Base-by-base conservation (phyloP, 2,329 filamentous ascomycete species). In the Microdochium paspali region DNA sequence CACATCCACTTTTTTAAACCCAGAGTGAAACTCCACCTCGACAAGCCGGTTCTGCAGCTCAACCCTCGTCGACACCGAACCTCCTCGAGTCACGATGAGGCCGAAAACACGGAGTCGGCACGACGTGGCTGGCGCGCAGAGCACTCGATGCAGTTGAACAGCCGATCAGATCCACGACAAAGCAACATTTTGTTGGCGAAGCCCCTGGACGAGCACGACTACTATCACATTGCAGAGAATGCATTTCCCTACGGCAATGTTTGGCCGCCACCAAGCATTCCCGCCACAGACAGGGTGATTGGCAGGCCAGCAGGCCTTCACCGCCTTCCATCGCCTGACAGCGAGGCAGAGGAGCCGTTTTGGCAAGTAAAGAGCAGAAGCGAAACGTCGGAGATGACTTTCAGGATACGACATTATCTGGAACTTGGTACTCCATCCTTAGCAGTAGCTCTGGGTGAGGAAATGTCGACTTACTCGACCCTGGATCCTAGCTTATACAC, bases 181-280 rank as follows among this genome's bases (percentile, higher is more conserved):
- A 84, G 78, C 55, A 81, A 82, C 24, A 82, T 94, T 49, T 70
- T 87, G 49, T 75, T 90, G 4, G 79, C 85, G 13, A 74, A 76
- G 4, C 59, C 79, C 57, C 51, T 73, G 44, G 52, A 63, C 49
- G 47, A 68, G 53, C 54, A 69, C 53, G 49, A 63, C 44, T 54
- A 68, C 44, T 49, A 65, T 47, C 49, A 65, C 51, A 53, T 58
- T 48, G 51, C 63, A 42, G 49, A 28, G 4, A 39, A 50, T 1
- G 51, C 52, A 3, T 74, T 68, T 48, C 72, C 67, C 24, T 76
- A 77, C 49, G 70, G 69, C 44, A 62, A 70, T n/a, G 64, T 90
- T 10, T 95, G 90, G 90, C 90, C 90, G 7, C 85, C 90, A 1
- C 70, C 75, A 1, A 75, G 71, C 1, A 77, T 95, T 12, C 89